Evolutionary conservation across 768 basidiomycete species (phyloP).

Genomic region (Cyathus striatus): DNA sequence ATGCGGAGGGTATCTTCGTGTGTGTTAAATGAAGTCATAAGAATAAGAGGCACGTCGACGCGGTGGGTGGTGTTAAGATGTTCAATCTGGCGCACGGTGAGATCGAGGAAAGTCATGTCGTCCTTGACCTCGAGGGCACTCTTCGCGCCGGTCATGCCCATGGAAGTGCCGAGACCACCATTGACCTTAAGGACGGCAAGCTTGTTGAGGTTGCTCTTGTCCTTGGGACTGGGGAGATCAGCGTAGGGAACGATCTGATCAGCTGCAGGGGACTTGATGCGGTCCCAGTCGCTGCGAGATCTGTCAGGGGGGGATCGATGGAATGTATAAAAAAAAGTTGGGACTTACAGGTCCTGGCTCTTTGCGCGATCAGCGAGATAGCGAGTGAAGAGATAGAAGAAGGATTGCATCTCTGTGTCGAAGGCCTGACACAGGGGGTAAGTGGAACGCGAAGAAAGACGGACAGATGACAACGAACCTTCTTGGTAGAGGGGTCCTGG

Average conservation of each 20-base stretch:
- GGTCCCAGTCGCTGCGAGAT: constrained; percentile 72
- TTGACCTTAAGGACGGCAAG: constrained; percentile 95
- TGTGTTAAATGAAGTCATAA: constrained; percentile 99
- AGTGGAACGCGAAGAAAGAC: constrained; percentile 10
- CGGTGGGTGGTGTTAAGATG: constrained; percentile 82
- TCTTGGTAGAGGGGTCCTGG: constrained; percentile 73
- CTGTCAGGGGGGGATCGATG: constrained; percentile 3
- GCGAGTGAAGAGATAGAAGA: constrained; percentile 94
- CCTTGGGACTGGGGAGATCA: constrained; percentile 52
- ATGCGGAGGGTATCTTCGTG: constrained; percentile 94
- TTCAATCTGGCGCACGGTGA: constrained; percentile 92
- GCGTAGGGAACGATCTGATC: constrained; percentile 87
- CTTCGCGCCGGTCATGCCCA: constrained; percentile 89
- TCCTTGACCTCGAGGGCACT: constrained; percentile 94
- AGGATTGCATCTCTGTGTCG: constrained; percentile 93
- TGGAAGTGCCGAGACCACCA: constrained; percentile 88
- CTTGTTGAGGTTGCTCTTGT: constrained; percentile 76
- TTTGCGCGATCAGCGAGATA: constrained; percentile 88
- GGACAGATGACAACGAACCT: constrained; percentile 39
- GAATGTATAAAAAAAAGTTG: constrained; percentile 4
- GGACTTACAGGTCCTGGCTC: constrained; percentile 76
- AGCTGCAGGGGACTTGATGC: constrained; percentile 79
- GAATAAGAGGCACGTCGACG: constrained; percentile 92
- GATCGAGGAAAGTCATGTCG: constrained; percentile 96
- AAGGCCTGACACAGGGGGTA: constrained; percentile 54